Conservation (phyloP, 1,284 basidiomycete species). For the Mycosarcoma mackinlayi region DNA sequence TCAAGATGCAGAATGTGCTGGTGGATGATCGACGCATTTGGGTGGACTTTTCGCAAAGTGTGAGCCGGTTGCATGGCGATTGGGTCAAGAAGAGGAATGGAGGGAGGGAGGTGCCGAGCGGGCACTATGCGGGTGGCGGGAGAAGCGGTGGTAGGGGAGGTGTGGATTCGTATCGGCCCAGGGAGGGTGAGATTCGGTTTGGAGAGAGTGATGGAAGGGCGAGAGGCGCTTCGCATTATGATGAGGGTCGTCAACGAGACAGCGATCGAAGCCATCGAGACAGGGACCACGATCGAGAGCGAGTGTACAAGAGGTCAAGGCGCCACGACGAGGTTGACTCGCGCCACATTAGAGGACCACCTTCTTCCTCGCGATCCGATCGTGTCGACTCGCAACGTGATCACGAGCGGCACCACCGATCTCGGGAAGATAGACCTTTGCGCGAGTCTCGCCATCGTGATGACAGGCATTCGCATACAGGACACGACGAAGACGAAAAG, state of each 20-base stretch:
- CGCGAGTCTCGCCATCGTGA: slow-evolving; percentile 9
- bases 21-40: slow-evolving; percentile 99
- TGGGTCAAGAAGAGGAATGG: slow-evolving; percentile 68
- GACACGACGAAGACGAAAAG: slow-evolving; percentile 11
- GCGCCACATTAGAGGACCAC: neutral
- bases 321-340: slow-evolving; percentile 3
- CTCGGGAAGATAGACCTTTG: slow-evolving; percentile 3
- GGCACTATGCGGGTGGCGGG: slow-evolving; percentile 36
- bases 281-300: slow-evolving; percentile 2
- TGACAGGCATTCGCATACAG: slow-evolving; percentile 10
- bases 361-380: neutral
- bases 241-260: slow-evolving; percentile 46
- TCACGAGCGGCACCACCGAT: neutral
- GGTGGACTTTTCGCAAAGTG: slow-evolving; percentile 89
- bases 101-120: slow-evolving; percentile 55
- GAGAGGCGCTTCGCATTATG: slow-evolving; percentile 41
- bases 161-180: slow-evolving; percentile 18
- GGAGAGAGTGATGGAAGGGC: slow-evolving; percentile 7
- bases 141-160: neutral
- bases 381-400: neutral
- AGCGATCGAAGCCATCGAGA: slow-evolving; percentile 18
- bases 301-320: slow-evolving; percentile 16
- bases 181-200: neutral
- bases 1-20: slow-evolving; percentile 99
- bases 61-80: slow-evolving; percentile 73